Evolutionary conservation across 2,329 filamentous ascomycete species (phyloP), one percentile per base, ranked within the genome.

Genomic region (Penicillium sp.): DNA sequence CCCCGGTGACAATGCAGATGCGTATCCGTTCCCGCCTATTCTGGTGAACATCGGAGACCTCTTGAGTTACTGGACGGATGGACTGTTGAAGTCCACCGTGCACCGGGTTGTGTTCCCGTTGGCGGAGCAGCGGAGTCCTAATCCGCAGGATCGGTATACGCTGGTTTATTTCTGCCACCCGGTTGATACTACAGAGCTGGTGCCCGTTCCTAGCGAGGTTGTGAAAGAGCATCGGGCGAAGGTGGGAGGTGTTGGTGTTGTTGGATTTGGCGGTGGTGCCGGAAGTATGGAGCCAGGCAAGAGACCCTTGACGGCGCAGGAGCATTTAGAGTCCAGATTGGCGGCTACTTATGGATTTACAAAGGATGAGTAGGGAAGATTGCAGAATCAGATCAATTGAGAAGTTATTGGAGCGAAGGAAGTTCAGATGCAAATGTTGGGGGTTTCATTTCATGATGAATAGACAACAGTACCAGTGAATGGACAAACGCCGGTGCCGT

Each of bases 61-160:
- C 33, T 77, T 91, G 14, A 89, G 86, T 33, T 95, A 96, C 73
- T 98, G 93, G 93, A 98, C 95, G 1, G 89, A 90, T 62, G 92
- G 93, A 0, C 76, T 97, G 47, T 82, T 98, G 61, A 89, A 92
- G 66, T 92, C 88, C 65, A 97, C 93, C 0, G 86, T 97, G 6
- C 95, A 98, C 71, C 82, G 93, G 11, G 95, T 98, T 29, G 86
- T 93, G 0, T 95, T 96, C 63, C 81, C 83, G 1, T 67, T 72
- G 27, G 76, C 76, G 0, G 77, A 73, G 29, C 61, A 72, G 60
- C 59, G 67, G 25, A 62, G 72, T n/a, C 70, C 79, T 48, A 72
- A 73, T 25, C 62, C 66, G n/a, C 72, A 76, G 60, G 80, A 83
- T 59, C 69, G 85, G 55, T 86, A 86, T 66, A 83, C 79, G 54